A percentile compares a stretch with the other conserved stretches of the same genome.
These are phyloP conservation scores for Plasmopara viticola DNA, from an alignment of 352 stramenopile species.

Conservation along the genomic window DNA sequence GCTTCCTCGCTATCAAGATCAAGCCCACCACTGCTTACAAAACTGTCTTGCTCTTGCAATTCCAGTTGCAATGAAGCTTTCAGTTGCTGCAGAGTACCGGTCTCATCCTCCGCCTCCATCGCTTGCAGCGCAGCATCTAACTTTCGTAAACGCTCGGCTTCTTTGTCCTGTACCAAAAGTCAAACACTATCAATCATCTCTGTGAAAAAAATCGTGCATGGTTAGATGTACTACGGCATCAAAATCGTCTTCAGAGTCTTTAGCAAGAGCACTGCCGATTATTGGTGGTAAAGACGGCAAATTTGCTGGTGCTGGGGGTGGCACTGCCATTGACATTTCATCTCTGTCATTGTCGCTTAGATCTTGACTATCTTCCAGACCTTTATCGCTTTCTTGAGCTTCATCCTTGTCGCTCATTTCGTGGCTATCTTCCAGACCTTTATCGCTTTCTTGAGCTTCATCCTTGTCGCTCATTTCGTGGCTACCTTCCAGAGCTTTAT, in stretches of 20 bases:
- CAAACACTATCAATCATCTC: constrained; percentile 1
- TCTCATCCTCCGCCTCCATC: constrained; percentile 82
- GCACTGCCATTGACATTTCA: constrained; percentile 12
- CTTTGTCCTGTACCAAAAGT: constrained; percentile 26
- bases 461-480: constrained; percentile 5
- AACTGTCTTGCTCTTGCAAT: constrained; percentile 41
- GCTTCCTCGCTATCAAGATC: neutral
- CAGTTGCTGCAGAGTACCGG: constrained; percentile 66
- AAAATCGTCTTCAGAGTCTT: constrained; percentile 44
- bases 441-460: neutral
- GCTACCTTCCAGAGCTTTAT: constrained; percentile 24
- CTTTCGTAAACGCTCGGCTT: constrained; percentile 49
- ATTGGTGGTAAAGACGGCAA: constrained; percentile 22
- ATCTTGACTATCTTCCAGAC: constrained; percentile 17
- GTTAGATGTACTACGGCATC: constrained; percentile 30
- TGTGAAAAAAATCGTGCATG: neutral
- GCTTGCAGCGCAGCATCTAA: constrained; percentile 75
- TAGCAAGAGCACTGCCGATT: constrained; percentile 2
- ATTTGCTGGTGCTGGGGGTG: constrained; percentile 21
- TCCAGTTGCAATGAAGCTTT: constrained; percentile 64
- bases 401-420: constrained; percentile 8
- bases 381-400: too few relatives aligned
- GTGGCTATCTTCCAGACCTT: constrained; percentile 16
- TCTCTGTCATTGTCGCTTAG: constrained; percentile 14
- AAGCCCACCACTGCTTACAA: constrained; percentile 16